A percentile compares a stretch with the other conserved stretches of the same genome.
phyloP scores from a whole-genome alignment of 805 yeast genomes.

The Kodamaea neixiangensis region DNA sequence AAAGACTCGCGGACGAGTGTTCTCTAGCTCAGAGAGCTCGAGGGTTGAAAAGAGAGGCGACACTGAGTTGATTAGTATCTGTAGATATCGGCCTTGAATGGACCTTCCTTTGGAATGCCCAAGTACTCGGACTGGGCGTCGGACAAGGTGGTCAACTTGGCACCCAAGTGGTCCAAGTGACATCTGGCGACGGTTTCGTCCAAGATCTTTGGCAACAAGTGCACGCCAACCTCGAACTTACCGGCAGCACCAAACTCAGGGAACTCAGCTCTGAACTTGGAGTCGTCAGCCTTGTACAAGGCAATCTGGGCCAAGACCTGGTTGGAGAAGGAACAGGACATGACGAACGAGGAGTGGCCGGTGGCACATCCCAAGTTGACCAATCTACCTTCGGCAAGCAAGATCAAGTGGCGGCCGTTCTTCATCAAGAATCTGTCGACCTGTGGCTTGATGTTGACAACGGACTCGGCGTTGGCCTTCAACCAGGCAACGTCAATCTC shows the following conservation, averaged over 20 bases:
- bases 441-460: conserved; percentile 97
- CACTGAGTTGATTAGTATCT: conserved; percentile 63
- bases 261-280: conserved; percentile 72
- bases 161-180: conserved; percentile 95
- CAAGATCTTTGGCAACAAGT: conserved; percentile 94
- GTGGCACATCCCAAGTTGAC: conserved; percentile 99
- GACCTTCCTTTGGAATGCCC: conserved; percentile 90
- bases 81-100: conserved; percentile 97
- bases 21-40: conserved; percentile 9
- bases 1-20: conserved; percentile 18
- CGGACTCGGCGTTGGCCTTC: conserved; percentile 89
- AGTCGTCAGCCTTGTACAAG: conserved; percentile 85
- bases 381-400: conserved; percentile 98
- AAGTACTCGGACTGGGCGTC: conserved; percentile 89
- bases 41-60: conserved; percentile 11
- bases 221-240: conserved; percentile 89
- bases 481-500: conserved; percentile 99
- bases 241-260: conserved; percentile 93
- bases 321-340: conserved; percentile 99
- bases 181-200: conserved; percentile 98
- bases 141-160: conserved; percentile 74
- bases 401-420: conserved; percentile 89
- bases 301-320: conserved; percentile 99
- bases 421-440: conserved; percentile 94
- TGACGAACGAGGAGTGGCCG: conserved; percentile 98